These are phyloP conservation scores for Fusarium domesticum DNA, from an alignment of 2,329 filamentous ascomycete species.

Conservation along the genomic window DNA sequence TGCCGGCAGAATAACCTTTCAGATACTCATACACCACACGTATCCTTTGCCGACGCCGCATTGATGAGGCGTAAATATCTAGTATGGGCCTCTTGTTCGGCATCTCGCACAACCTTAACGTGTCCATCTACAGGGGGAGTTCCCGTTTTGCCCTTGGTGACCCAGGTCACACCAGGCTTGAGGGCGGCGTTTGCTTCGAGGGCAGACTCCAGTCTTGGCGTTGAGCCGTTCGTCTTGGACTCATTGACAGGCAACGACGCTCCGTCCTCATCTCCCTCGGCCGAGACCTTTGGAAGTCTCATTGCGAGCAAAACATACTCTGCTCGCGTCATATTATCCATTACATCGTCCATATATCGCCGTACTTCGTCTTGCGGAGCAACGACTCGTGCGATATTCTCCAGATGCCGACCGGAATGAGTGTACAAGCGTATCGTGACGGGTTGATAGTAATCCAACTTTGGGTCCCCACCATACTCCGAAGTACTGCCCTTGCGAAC, in stretches of 20 bases:
- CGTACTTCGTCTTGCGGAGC: conserved; percentile 61
- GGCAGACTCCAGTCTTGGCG: conserved; percentile 30
- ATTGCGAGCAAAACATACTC: conserved; percentile 67
- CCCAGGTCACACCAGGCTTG: conserved; percentile 38
- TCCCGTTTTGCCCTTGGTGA: conserved; percentile 25
- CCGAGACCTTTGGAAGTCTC: conserved; percentile 52
- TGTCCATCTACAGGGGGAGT: conserved; percentile 17
- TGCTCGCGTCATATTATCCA: conserved; percentile 66
- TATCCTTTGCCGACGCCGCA: conserved; percentile 36
- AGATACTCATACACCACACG: conserved; percentile 18
- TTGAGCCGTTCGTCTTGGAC: conserved; percentile 30
- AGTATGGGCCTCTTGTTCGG: conserved; percentile 35
- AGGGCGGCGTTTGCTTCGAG: conserved; percentile 20
- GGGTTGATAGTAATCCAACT: conserved; percentile 72
- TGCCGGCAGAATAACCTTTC: neutral
- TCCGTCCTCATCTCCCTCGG: conserved; percentile 33
- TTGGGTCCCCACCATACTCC: conserved; percentile 61
- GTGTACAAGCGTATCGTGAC: conserved; percentile 62
- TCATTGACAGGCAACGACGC: conserved; percentile 26
- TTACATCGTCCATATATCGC: conserved; percentile 67
- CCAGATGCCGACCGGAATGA: conserved; percentile 53
- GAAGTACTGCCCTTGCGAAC: conserved; percentile 68
- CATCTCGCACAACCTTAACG: conserved; percentile 30
- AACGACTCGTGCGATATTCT: conserved; percentile 59
- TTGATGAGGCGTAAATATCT: conserved; percentile 39